Evolutionary conservation across 2,329 filamentous ascomycete genomes (phyloP), one percentile per base, ranked within the genome.

Genomic region (Allantophomopsis cytisporea): DNA sequence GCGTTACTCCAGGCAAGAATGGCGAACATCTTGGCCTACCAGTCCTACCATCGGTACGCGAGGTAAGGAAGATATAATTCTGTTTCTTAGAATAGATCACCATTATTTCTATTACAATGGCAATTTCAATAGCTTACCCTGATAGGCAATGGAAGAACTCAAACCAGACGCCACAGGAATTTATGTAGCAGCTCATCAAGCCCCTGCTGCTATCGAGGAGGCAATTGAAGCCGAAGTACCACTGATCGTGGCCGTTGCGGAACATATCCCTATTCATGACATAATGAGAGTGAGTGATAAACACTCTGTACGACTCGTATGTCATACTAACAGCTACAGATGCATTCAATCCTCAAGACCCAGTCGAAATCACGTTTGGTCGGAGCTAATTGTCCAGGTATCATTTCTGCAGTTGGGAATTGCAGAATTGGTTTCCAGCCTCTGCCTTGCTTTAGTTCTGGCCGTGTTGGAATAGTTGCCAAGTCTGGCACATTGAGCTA

Each of bases 81-180:
- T 14, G n/a, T 31, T 35, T 37, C 31, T 21, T 38, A 12, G 31
- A 14, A 14, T 12, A 8, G 5, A 10, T 28, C 11, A 10, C 23
- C 23, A 28, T 4, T n/a, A 28, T 28, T 4, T 23, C 31, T 20
- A n/a, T 12, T 16, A 23, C 4, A 33, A 40, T 47, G 18, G 47
- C 8, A 17, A 34, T 10, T 12, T 7, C n/a, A 13, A 34, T 34
- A 2, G 6, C 31, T 34, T 7, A 34, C 13, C 28, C 16, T 33
- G 12, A n/a, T 38, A 74, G 67, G 83, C 83, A 6, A 76, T 82
- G 61, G 71, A 80, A 47, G 64, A 72, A 48, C 61, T 85, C 31
- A 83, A 77, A 49, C 83, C 83, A 2, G 76, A 87, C 60, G 83
- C 82, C 4, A 86, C 83, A 1, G 82, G 78, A 4, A 82, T 89